Percentiles rank a stretch among this genome's conserved stretches.
Evolutionary conservation across 306 rosid species (phyloP).

Genomic region (Ammopiptanthus mongolicus): DNA sequence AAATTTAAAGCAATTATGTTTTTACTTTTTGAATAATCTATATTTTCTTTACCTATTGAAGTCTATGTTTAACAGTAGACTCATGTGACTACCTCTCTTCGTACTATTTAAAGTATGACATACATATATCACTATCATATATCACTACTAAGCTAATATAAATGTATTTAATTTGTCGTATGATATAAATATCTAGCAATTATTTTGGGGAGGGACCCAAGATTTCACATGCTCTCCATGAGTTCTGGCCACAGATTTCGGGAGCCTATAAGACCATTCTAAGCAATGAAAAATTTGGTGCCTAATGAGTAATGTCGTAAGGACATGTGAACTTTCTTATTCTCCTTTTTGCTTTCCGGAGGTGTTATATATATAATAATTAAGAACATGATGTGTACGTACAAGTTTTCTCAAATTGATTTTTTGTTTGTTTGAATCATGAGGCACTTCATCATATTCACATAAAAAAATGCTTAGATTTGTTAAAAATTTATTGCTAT

Average conservation of each 20-base stretch:
- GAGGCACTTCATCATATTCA: neutral
- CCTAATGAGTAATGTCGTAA: neutral
- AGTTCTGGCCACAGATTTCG: constrained; percentile 18
- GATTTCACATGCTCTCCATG: constrained; percentile 22
- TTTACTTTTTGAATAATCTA: neutral
- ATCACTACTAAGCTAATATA: neutral
- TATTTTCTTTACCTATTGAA: neutral
- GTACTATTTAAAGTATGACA: neutral
- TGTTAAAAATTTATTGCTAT: neutral
- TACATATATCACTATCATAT: neutral
- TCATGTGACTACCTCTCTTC: constrained; percentile 14
- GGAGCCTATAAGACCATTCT: neutral
- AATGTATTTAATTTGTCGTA: neutral
- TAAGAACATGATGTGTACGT: neutral
- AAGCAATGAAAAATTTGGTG: neutral
- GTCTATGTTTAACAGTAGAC: neutral
- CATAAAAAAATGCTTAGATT: neutral
- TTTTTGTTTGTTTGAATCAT: neutral
- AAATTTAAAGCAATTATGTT: neutral
- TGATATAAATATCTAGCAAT: neutral
- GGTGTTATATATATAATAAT: neutral
- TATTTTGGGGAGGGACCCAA: neutral
- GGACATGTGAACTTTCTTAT: constrained; percentile 3
- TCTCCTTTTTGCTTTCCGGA: neutral
- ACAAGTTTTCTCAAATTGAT: neutral